These are phyloP conservation scores for Fraxinus sp. DNA, from an alignment of 305 asterid species.

Conservation along the genomic window DNA sequence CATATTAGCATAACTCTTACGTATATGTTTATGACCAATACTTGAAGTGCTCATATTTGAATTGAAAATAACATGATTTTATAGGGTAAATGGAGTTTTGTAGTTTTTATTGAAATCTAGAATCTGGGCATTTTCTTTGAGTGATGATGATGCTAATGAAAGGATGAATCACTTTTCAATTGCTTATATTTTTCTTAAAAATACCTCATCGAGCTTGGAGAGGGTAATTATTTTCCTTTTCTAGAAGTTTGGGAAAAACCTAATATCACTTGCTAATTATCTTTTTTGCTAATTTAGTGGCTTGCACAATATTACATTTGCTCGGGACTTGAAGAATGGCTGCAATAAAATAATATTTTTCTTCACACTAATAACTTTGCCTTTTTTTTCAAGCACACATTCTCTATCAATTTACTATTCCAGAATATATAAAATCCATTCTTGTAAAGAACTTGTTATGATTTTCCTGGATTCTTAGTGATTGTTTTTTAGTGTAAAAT, in stretches of 20 bases:
- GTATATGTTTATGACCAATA: conserved; percentile 1
- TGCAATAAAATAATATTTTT: background rate
- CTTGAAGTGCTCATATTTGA: conserved; percentile 18
- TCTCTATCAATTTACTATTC: no score
- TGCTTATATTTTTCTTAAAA: no score
- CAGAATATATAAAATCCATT: background rate
- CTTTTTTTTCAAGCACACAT: no score
- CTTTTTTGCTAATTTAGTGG: background rate
- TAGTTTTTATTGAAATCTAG: conserved; percentile 37
- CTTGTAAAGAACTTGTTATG: background rate
- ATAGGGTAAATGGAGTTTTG: background rate
- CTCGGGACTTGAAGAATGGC: background rate
- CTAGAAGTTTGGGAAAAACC: background rate
- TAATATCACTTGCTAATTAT: background rate
- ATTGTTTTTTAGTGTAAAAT: background rate
- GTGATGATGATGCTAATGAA: background rate
- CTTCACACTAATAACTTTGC: no score
- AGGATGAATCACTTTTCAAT: background rate
- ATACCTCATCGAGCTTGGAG: conserved; percentile 49
- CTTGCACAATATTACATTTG: background rate
- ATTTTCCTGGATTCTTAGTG: background rate
- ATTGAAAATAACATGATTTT: background rate
- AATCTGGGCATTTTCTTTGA: conserved; percentile 67
- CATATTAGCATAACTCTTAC: background rate
- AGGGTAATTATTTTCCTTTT: conserved; percentile 45